Evolutionary conservation across 1,284 basidiomycete species (phyloP), one percentile per base, ranked within the genome.

Genomic region (Melanopsichium pennsylvanicum): DNA sequence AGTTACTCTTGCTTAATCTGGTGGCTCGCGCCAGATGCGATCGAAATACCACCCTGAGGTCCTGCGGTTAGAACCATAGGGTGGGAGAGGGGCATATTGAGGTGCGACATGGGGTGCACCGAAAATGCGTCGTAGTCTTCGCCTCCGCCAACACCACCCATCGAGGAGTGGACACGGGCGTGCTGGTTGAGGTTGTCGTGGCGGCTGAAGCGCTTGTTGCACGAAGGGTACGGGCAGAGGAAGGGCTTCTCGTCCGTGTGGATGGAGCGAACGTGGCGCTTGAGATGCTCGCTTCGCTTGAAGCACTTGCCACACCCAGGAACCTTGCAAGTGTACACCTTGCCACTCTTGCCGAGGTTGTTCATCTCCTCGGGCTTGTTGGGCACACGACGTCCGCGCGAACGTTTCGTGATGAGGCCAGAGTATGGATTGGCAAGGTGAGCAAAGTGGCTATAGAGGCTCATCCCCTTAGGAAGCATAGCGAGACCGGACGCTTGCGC

Each of bases 171-270:
- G 18, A 78, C 76, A 19, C 76, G 74, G 10, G 71, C 69, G 52
- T 78, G 76, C 48, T 78, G 76, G 43, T 78, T 76, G 40, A 78
- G 62, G 46, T 78, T 78, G 58, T 78, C 76, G 52, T 75, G 74
- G 36, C 76, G 59, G 41, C 67, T 72, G 56, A 78, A 78, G 21
- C 58, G 56, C 61, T 78, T 78, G 57, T 64, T 61, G 64, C 75
- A 77, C 33, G 63, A 54, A 32, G 72, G 70, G 44, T 58, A 68
- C 21, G 71, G 60, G 64, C 76, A 78, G 27, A 61, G 60, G 70
- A 68, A 78, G n/a, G 76, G 74, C 63, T 75, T 75, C 26, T 76
- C 75, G 46, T 78, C 75, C 16, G 75, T 76, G 59, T 78, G 75
- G 36, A 78, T 78, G 39, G 72, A 75, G n/a, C 74, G 62, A 12